Percentiles rank a stretch among this genome's conserved stretches.
Conservation (phyloP, 495 filamentous ascomycete genomes). For the Aspergillus heteromorphus region DNA sequence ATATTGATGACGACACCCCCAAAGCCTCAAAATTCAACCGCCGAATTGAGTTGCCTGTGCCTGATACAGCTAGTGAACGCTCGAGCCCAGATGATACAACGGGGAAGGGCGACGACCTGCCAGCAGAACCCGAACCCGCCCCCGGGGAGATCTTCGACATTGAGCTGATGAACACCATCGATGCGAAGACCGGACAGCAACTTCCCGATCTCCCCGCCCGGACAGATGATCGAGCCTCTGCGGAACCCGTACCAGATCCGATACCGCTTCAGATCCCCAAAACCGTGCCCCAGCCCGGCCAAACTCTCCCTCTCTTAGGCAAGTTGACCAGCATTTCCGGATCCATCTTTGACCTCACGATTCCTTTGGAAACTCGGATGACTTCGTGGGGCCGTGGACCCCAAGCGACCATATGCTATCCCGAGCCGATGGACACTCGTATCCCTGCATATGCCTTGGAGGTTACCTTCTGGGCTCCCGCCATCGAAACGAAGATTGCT, state of each 20-base stretch:
- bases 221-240: conserved; percentile 14
- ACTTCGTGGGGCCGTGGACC: conserved; percentile 70
- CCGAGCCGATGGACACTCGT: conserved; percentile 52
- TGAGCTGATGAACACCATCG: conserved; percentile 38
- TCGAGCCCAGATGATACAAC: conserved; percentile 26
- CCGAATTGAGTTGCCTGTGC: conserved; percentile 33
- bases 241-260: conserved; percentile 6
- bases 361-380: conserved; percentile 58
- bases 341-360: conserved; percentile 48
- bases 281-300: conserved; percentile 20
- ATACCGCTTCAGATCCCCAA: conserved; percentile 3
- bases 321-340: conserved; percentile 38
- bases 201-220: conserved; percentile 24
- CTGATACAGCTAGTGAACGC: conserved; percentile 41
- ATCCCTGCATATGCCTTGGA: conserved; percentile 80
- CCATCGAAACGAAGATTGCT: conserved; percentile 50
- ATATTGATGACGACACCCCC: conserved; percentile 21
- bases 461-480: conserved; percentile 64
- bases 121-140: neutral
- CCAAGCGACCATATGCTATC: conserved; percentile 56
- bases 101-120: conserved; percentile 3
- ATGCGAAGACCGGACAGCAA: conserved; percentile 36
- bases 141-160: conserved; percentile 22
- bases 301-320: conserved; percentile 39
- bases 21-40: conserved; percentile 31